phyloP scores from a whole-genome alignment of 352 stramenopile species.

The Pythium plurisporium region DNA sequence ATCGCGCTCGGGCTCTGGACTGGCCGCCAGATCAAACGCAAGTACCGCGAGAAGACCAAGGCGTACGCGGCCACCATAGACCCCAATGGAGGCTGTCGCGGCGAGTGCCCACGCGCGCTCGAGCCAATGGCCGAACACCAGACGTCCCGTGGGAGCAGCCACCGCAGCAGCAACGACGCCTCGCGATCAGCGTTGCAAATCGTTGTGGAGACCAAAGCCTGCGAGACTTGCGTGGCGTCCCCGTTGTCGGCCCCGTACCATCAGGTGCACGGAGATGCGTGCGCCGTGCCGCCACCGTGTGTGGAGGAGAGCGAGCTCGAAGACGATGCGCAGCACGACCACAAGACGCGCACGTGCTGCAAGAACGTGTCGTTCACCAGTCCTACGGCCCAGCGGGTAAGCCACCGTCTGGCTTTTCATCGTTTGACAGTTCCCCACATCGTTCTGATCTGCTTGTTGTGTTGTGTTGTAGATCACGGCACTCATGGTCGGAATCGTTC shows the following conservation, averaged over 20 bases:
- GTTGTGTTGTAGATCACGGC: conserved; percentile 30
- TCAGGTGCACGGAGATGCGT: background rate
- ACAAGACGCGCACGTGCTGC: conserved; percentile 26
- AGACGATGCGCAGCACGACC: conserved; percentile 8
- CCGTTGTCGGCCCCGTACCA: background rate
- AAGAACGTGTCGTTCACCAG: conserved; percentile 41
- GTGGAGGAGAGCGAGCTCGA: background rate
- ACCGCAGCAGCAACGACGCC: background rate
- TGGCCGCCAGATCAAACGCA: conserved; percentile 32
- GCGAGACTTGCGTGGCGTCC: background rate
- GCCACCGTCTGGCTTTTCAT: background rate
- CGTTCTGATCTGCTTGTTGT: no score
- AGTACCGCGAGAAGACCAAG: conserved; percentile 32
- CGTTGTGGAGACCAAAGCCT: background rate
- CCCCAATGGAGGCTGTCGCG: conserved; percentile 36
- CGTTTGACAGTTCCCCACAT: no score
- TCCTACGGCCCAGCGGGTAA: conserved; percentile 41
- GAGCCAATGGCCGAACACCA: conserved; percentile 4
- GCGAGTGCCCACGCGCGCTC: conserved; percentile 3
- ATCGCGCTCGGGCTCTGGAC: conserved; percentile 43
- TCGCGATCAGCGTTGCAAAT: background rate
- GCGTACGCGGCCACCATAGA: conserved; percentile 29
- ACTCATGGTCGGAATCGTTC: conserved; percentile 54
- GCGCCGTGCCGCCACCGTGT: background rate
- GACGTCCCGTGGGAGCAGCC: background rate